Conservation (phyloP, 2,329 filamentous ascomycete species). For the Parafenestella ontariensis region DNA sequence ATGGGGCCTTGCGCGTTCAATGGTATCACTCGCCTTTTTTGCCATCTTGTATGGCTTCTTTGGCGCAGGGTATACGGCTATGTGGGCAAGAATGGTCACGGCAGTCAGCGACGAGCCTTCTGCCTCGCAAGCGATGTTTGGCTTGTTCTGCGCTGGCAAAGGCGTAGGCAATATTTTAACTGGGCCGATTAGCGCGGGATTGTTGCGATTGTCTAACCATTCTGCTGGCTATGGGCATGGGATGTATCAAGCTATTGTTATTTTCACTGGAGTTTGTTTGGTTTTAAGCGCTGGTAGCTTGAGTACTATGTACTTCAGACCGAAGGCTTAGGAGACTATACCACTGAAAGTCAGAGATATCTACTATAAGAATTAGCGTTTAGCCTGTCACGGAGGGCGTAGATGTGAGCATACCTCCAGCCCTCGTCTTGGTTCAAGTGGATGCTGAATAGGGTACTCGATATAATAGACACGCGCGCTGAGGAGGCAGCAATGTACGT, state of each 20-base stretch:
- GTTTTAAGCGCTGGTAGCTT: constrained; percentile 18
- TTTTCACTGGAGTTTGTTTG: constrained; percentile 22
- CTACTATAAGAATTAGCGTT: no score
- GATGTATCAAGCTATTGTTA: constrained; percentile 18
- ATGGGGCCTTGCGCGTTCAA: constrained; percentile 51
- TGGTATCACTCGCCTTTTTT: constrained; percentile 47
- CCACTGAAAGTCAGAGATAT: no score
- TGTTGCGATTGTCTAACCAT: constrained; percentile 19
- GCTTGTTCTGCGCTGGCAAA: constrained; percentile 53
- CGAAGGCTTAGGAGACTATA: neutral
- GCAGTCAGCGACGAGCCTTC: constrained; percentile 43
- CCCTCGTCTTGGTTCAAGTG: no score
- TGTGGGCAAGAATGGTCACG: constrained; percentile 52
- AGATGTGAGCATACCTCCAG: no score
- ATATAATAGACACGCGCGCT: no score
- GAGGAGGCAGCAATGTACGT: neutral
- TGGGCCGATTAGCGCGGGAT: constrained; percentile 56
- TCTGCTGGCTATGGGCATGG: constrained; percentile 14
- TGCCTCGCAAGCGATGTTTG: constrained; percentile 51
- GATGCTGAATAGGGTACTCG: no score
- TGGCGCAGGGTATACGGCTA: constrained; percentile 45
- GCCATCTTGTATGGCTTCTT: constrained; percentile 51
- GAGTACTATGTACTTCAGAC: constrained; percentile 5
- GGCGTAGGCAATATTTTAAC: constrained; percentile 57
- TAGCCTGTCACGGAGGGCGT: no score